Base-by-base conservation (phyloP, 2,329 filamentous ascomycete species). In the Didymella pomorum region DNA sequence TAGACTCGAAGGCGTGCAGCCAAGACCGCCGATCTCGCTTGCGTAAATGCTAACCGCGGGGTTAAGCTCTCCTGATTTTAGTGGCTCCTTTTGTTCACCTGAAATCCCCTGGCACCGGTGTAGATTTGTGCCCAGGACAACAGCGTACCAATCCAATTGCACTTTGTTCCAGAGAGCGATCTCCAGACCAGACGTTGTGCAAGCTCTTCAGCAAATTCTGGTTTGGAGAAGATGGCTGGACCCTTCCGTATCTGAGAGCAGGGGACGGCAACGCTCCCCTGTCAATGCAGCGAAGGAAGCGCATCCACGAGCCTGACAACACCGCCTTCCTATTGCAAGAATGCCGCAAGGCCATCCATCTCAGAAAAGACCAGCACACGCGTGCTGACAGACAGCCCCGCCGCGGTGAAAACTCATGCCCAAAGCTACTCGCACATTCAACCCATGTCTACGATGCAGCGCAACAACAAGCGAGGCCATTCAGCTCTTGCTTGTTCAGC, bases 321-420 rank as follows among this genome's bases (percentile, higher is more conserved):
- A 51, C 29, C 45, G 51, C 50, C 51, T 53, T 54, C 50, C 46
- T 51, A 46, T 42, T 54, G 16, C 41, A 51, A 54, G 21, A 23
- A 33, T 42, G 3, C 23, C 18, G 41, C 41, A 35, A 47, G 50
- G 50, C 56, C 35, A 44, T 29, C 52, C 20, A 23, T 56, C 47
- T 43, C 14, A 18, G 43, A 52, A 52, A 52, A 35, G 31, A 52
- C 18, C 57, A 44, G 35, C 37, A 46, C 42, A 31, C 21, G 41
- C 29, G 35, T 56, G 52, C 57, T 56, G 52, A 60, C 52, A 33
- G 50, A 31, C 50, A 42, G 41, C 56, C 56, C 56, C 56, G 50
- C 42, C 43, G 23, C 50, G 51, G 50, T 28, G 52, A 47, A 46
- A 29, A 28, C 20, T 7, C 28, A 44, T 43, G 49, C 49, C 18